Base-by-base conservation (phyloP, 2,329 filamentous ascomycete species). In the Sclerotinia minor region DNA sequence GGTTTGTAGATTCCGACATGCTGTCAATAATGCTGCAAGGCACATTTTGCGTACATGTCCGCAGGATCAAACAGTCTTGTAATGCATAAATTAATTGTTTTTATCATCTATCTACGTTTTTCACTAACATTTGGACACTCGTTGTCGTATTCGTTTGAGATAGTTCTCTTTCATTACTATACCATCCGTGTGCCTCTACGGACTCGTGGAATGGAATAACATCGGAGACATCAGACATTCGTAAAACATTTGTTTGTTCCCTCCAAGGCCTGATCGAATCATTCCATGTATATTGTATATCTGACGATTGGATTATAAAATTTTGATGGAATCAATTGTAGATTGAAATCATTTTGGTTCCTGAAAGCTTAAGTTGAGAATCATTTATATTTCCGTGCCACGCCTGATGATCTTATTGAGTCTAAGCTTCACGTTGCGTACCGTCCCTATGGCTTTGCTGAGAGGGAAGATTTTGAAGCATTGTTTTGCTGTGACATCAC, bases 1-100 rank as follows among this genome's bases (percentile, higher is more conserved):
- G 21, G 21, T 8, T 13, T 19, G 13, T 15, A 35, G 17, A 35
- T 21, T 63, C 29, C 9, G 7, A 26, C 50, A 2, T 21, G 3
- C 29, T 38, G 15, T 50, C 45, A 50, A 50, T 41, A 50, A 63
- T 63, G 59, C 21, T 32, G 58, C 58, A 49, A 38, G 44, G 58
- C 44, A 49, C 29, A 38, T 61, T 61, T 49, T 19, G 44, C 21
- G 29, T 35, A 61, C 6, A 8, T 38, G n/a, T 26, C 45, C 15
- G 45, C 32, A 63, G 32, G 13, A 26, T 38, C 45, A 38, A 13
- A 15, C 32, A 45, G 17, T 26, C 9, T n/a, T 49, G 21, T 21
- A 49, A 35, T 61, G 7, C 2, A 19, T 19, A 11, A 38, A 6
- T 32, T 15, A 8, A 15, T 24, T 50, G 29, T 61, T 24, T 2